Evolutionary conservation across 2,329 filamentous ascomycete genomes (phyloP).

Genomic region (Hymenoscyphus fraxineus): DNA sequence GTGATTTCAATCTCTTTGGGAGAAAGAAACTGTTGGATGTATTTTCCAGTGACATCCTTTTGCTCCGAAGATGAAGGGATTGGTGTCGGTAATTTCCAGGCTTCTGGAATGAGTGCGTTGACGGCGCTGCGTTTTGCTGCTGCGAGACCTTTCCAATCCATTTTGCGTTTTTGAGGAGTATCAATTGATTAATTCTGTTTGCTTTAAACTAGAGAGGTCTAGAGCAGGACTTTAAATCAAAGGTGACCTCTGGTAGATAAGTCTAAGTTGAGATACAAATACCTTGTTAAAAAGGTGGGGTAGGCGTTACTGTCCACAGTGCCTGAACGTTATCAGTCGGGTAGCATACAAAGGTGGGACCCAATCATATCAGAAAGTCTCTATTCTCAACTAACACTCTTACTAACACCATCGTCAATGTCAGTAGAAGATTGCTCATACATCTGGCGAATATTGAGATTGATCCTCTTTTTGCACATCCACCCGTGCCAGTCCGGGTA

Average conservation of each 20-base stretch:
- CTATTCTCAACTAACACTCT: neutral
- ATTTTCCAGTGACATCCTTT: conserved; percentile 52
- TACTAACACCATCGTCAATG: neutral
- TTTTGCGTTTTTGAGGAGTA: neutral
- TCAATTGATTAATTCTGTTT: neutral
- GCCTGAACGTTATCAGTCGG: neutral
- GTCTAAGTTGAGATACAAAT: no score
- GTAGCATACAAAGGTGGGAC: conserved; percentile 3
- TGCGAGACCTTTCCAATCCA: conserved; percentile 47
- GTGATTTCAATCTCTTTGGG: conserved; percentile 5
- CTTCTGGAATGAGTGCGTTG: conserved; percentile 49
- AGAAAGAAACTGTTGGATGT: conserved; percentile 47
- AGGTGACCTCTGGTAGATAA: neutral
- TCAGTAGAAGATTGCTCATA: conserved; percentile 36
- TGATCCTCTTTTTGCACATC: conserved; percentile 85
- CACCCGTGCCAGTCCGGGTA: conserved; percentile 70
- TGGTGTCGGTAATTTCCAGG: conserved; percentile 49
- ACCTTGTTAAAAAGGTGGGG: neutral
- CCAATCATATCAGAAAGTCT: neutral
- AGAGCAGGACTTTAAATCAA: neutral
- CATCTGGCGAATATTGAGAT: conserved; percentile 92
- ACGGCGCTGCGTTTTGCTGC: conserved; percentile 52
- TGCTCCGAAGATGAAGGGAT: conserved; percentile 49
- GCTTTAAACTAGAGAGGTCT: neutral
- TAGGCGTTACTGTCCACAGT: neutral